phyloP scores from a whole-genome alignment of 768 basidiomycete genomes.

The Naganishia antarctica region DNA sequence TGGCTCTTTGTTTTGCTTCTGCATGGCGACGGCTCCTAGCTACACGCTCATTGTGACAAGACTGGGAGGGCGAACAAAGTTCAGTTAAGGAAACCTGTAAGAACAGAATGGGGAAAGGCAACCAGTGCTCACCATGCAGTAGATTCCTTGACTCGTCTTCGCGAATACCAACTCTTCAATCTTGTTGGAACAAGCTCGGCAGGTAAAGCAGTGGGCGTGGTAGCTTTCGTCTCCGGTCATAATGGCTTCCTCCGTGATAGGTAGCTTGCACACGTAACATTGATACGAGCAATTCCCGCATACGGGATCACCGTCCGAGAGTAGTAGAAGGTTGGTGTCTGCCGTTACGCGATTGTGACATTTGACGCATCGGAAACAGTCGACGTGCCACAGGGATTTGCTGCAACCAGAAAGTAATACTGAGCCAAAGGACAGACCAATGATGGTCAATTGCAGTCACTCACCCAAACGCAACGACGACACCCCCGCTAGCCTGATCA shows the following conservation, averaged over 20 bases:
- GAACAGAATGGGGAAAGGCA: neutral
- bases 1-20: slow-evolving; percentile 71
- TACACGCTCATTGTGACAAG: slow-evolving; percentile 95
- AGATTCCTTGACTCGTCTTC: slow-evolving; percentile 95
- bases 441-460: slow-evolving; percentile 42
- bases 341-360: slow-evolving; percentile 84
- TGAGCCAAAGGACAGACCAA: neutral
- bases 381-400: slow-evolving; percentile 75
- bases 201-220: slow-evolving; percentile 97
- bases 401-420: slow-evolving; percentile 51
- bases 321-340: slow-evolving; percentile 91
- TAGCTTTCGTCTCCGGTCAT: slow-evolving; percentile 98
- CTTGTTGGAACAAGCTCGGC: slow-evolving; percentile 84
- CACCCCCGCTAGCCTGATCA: slow-evolving; percentile 49
- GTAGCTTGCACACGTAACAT: slow-evolving; percentile 88
- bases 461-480: slow-evolving; percentile 94
- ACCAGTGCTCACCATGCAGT: slow-evolving; percentile 58
- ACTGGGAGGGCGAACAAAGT: slow-evolving; percentile 54
- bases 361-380: slow-evolving; percentile 88
- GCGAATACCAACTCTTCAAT: slow-evolving; percentile 99
- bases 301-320: slow-evolving; percentile 96
- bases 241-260: slow-evolving; percentile 97
- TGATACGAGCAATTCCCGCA: slow-evolving; percentile 51
- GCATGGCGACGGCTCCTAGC: slow-evolving; percentile 84
- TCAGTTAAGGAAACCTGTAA: neutral